phyloP scores from a whole-genome alignment of 2,329 filamentous ascomycete species.

The Epichloe baconii region DNA sequence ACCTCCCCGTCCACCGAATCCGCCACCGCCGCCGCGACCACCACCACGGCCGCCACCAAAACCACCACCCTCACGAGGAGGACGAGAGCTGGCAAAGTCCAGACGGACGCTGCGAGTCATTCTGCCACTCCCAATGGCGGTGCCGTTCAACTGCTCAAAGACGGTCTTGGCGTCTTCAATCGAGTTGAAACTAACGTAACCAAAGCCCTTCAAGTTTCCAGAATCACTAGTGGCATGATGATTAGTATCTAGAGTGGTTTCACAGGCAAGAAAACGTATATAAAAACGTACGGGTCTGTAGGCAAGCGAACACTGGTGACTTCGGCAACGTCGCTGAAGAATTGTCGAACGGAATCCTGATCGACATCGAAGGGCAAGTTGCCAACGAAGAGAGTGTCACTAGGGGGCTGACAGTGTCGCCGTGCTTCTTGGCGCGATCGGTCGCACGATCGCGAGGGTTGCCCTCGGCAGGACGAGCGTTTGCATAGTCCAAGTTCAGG shows the following conservation, averaged over 20 bases:
- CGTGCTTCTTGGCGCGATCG: slow-evolving; percentile 56
- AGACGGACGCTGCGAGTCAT: slow-evolving; percentile 65
- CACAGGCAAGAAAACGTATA: neutral
- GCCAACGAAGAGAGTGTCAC: slow-evolving; percentile 80
- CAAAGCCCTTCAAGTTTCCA: slow-evolving; percentile 81
- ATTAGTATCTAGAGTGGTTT: neutral
- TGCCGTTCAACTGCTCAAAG: slow-evolving; percentile 56
- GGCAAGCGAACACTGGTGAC: slow-evolving; percentile 76
- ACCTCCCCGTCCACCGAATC: slow-evolving; percentile 30
- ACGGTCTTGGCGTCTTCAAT: slow-evolving; percentile 73
- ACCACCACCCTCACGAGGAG: slow-evolving; percentile 42
- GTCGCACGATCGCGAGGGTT: slow-evolving; percentile 42
- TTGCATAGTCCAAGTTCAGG: slow-evolving; percentile 70
- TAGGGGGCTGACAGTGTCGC: slow-evolving; percentile 70
- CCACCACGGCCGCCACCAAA: slow-evolving; percentile 38
- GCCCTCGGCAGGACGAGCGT: slow-evolving; percentile 45
- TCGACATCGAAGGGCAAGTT: slow-evolving; percentile 78
- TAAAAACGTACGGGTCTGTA: slow-evolving; percentile 54
- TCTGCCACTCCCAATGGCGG: slow-evolving; percentile 48
- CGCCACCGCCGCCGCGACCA: slow-evolving; percentile 30
- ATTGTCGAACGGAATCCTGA: slow-evolving; percentile 60
- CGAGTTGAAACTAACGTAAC: slow-evolving; percentile 73
- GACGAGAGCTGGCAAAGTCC: slow-evolving; percentile 63
- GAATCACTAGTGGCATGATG: slow-evolving; percentile 42
- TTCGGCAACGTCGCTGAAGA: slow-evolving; percentile 58